phyloP scores from a whole-genome alignment of 208 protist genomes.

The Wallacemonas collosoma region DNA sequence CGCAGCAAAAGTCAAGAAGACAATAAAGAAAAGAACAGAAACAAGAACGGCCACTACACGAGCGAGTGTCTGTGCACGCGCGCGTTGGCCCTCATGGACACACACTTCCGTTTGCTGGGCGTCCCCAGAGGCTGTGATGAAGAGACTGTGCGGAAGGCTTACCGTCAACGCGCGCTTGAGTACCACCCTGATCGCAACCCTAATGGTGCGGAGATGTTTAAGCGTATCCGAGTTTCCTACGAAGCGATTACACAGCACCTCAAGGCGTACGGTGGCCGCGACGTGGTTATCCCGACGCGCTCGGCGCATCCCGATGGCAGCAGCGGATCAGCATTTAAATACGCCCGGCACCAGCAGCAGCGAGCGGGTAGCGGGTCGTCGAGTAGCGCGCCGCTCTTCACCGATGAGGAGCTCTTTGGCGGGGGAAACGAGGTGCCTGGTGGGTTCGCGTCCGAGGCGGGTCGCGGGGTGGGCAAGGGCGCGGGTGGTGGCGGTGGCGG shows the following conservation, averaged over 20 bases:
- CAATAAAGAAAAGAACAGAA: conserved; percentile 4
- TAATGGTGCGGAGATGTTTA: conserved; percentile 76
- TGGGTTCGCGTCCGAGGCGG: conserved; percentile 27
- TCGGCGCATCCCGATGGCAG: background rate
- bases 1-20: background rate
- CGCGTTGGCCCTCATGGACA: conserved; percentile 24
- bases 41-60: background rate
- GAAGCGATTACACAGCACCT: conserved; percentile 89
- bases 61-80: background rate
- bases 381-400: conserved; percentile 37
- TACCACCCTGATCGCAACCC: conserved; percentile 95
- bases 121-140: conserved; percentile 72
- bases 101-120: conserved; percentile 64
- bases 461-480: background rate
- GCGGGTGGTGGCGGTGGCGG: background rate
- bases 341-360: conserved; percentile 27
- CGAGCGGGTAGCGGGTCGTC: conserved; percentile 10
- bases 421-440: conserved; percentile 34
- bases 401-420: conserved; percentile 69
- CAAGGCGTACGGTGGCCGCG: conserved; percentile 33
- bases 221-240: conserved; percentile 93
- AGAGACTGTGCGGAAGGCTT: conserved; percentile 90
- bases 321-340: conserved; percentile 23
- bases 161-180: conserved; percentile 90
- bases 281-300: background rate